Evolutionary conservation across 1,139 yeast species (phyloP).

Genomic region (Saccharomyces hybrid): DNA sequence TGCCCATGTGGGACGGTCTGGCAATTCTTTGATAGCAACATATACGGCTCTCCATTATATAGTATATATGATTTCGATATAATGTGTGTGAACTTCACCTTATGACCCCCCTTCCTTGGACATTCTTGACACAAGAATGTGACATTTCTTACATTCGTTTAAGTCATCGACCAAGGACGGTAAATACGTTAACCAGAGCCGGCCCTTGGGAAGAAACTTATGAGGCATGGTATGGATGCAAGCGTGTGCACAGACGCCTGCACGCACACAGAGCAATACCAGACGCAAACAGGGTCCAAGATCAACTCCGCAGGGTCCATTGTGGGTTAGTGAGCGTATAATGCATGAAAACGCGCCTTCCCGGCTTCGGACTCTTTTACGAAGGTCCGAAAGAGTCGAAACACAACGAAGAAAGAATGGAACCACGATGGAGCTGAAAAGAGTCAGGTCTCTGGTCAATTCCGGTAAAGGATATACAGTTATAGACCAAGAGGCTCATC

Average conservation of each 20-base stretch:
- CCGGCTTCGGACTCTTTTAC: constrained; percentile 1
- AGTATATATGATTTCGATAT: too few species aligned
- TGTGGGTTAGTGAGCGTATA: background rate
- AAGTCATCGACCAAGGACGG: background rate
- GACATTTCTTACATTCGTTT: background rate
- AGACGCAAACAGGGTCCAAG: background rate
- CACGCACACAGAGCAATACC: background rate
- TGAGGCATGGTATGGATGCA: background rate
- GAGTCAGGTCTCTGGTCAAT: background rate
- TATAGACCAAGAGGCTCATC: background rate
- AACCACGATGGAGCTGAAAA: background rate
- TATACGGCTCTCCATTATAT: background rate
- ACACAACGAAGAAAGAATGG: background rate
- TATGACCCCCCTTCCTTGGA: background rate
- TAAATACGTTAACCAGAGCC: background rate
- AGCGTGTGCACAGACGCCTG: background rate
- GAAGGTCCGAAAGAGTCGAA: background rate
- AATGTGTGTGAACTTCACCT: background rate
- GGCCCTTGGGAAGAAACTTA: too few species aligned
- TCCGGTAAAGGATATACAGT: background rate
- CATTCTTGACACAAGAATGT: background rate
- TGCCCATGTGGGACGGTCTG: too few species aligned
- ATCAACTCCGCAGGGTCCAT: background rate
- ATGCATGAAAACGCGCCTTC: background rate
- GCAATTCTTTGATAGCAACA: background rate